Base-by-base conservation (phyloP, 176 grass and related monocot genomes). In the Aegilops umbellulata region DNA sequence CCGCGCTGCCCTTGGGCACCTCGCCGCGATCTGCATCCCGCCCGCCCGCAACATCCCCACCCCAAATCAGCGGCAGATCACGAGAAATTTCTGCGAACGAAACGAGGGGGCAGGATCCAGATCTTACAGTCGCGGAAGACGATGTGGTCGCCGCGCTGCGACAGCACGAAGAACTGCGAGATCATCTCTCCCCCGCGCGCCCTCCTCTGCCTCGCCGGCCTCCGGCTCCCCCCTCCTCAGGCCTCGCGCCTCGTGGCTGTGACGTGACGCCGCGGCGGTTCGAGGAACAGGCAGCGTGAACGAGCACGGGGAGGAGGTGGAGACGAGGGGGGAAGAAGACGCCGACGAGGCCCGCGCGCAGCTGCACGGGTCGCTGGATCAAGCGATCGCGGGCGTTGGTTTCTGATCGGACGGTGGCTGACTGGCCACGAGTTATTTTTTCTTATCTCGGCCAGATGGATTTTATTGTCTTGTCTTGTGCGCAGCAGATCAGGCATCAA, bases 131-230 rank as follows among this genome's bases (percentile, higher is more conserved):
- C 94, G 82, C 92, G 94, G 89, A 99, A 99, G 87, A 99, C 97
- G 94, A 99, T 99, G 82, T 99, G 93, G 87, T 99, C 94, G 77
- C 94, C 97, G 77, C 94, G 90, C 92, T 99, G 97, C 78, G 94
- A 99, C 58, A 97, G 92, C 34, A 99, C 97, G 85, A 99, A 99
- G 94, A 99, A 99, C 84, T 99, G 94, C 68, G 97, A 93, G 83
- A 99, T 97, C 97, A 99, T 99, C 73, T 76, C 72, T 24, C 58
- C 8, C 13, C 82, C 14, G 76, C 10, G 74, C 14, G 76, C 11
- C 44, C 65, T 14, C 44, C 29, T 55, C 83, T 15, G 2, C 47
- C 5, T 24, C 73, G 22, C 41, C 3, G n/a, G 35, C 47, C 5
- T 1, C 82, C 26, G 24, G 53, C 65, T 11, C 24, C n/a, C 24